Evolutionary conservation across 2,329 filamentous ascomycete species (phyloP), one percentile per base, ranked within the genome.

Genomic region (Epichloe gansuensis): DNA sequence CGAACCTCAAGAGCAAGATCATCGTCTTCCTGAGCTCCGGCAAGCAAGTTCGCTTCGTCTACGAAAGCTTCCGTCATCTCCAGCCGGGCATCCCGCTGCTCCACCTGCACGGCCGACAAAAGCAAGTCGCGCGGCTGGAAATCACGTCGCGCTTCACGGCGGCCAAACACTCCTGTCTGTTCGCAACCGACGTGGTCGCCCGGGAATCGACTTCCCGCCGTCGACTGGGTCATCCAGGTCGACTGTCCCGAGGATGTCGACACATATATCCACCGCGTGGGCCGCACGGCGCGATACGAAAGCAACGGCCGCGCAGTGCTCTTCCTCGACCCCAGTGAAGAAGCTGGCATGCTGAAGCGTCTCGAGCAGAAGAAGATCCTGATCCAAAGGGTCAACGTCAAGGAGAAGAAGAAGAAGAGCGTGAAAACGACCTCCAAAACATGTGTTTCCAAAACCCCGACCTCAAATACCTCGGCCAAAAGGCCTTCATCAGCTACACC

Each of bases 221-320:
- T 98, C 0, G 93, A 98, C 67, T 98, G 93, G 86, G 93, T 98
- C 5, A 89, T 98, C n/a, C 93, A 98, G 65, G 78, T 88, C n/a
- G 93, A 98, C 67, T 95, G 88, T 59, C 93, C 93, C 0, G 93
- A 98, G 67, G 91, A 98, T 66, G 86, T 88, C 4, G 93, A 97
- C 63, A 98, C 93, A 0, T 98, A 98, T 63, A 97, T 98, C 60
- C 93, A 98, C 69, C 83, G 93, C 54, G 91, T 96, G 4, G 93
- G 93, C 2, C 82, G 93, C 34, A 97, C 93, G 17, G 93, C 93
- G n/a, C 81, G 91, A 23, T 97, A 94, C 67, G 85, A 96, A 62
- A 85, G 86, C 57, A 82, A 88, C 51, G 93, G 93, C 7, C 82
- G 85, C 41, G 91, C 93, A 1, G 88, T 97, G 0, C 69, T 98